Base-by-base conservation (phyloP, 768 basidiomycete genomes). In the Kondoa subrosea region DNA sequence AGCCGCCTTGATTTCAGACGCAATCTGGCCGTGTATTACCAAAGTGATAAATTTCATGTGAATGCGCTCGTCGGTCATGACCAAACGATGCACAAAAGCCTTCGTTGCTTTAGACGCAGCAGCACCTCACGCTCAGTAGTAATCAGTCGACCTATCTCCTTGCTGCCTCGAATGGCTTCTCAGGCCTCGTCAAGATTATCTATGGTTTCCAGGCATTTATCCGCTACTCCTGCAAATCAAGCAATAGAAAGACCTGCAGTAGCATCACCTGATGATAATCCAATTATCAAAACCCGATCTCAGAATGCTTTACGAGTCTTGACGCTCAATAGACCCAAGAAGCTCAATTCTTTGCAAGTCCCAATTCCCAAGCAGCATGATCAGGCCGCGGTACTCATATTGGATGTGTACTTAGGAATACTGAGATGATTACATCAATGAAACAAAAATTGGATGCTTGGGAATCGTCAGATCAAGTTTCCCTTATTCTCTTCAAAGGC, bases 401-500 rank as follows among this genome's bases (percentile, higher is more conserved):
- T n/a, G 27, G 14, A 63, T 32, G 34, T 26, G 16, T 8, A 26
- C 58, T 26, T 26, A 59, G 58, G 16, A 69, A 67, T 60, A 8
- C 25, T 56, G 60, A 56, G 12, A 69, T 69, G 69, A 67, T 69
- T 59, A 56, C 30, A n/a, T 8, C 34, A 25, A 66, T 69, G n/a
- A 32, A 57, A 56, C 65, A 57, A n/a, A 57, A 30, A n/a, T 57
- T 69, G 32, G 59, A 69, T 17, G 69, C 63, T n/a, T 29, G 32
- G 68, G 59, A 57, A 58, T 56, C 15, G 50, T 65, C 3, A n/a
- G 32, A 4, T 56, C 57, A 2, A 58, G 66, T 62, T 31, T 57
- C 56, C 4, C 67, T 27, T 34, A 83, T 95, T 68, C 81, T 89
- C 40, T 87, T 86, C 34, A 82, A 82, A 33, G 88, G 87, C 27